Evolutionary conservation across 805 yeast species (phyloP), one percentile per base, ranked within the genome.

Genomic region (Torulaspora franciscae): DNA sequence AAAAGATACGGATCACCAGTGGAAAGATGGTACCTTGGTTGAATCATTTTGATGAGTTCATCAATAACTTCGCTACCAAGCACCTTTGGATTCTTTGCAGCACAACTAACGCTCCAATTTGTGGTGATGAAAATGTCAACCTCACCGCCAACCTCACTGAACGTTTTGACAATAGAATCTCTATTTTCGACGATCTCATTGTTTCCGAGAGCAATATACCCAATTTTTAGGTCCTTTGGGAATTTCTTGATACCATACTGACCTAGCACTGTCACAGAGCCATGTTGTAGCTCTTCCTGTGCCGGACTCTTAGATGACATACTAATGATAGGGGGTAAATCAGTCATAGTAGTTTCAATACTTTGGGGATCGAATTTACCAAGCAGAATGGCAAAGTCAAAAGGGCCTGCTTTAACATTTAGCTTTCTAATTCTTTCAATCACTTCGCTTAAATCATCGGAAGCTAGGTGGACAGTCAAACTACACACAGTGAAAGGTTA

Each of bases 21-120:
- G 2, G 79, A 68, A 56, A 86, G 81, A 62, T 83, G 84, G 57
- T 86, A 86, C 45, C 79, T 67, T 2, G 95, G 95, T 47, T 72
- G 70, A 2, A 69, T 42, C 13, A 55, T 47, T 37, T 64, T 61
- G 2, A 78, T 73, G 1, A 80, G 47, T 4, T 55, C 57, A 58
- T 82, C 87, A 3, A 81, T 61, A 13, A 65, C 51, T 0, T 56
- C 37, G 51, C 73, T 68, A 0, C 81, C 81, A 6, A 71, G 67
- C n/a, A 75, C 59, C 14, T 73, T 58, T 24, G 68, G 66, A 28
- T 72, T 70, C 43, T 69, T 73, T 9, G 63, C 57, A 0, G 83
- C 73, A 17, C 83, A 68, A 0, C 68, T 61, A 1, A 66, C 57
- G 2, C 89, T 81, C 89, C 90, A 84, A 43, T 75, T 72, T 42